Percentiles rank a stretch among this genome's conserved stretches.
These are phyloP conservation scores for Anthostomella pinea DNA, from an alignment of 2,329 filamentous ascomycete species.

Conservation along the genomic window DNA sequence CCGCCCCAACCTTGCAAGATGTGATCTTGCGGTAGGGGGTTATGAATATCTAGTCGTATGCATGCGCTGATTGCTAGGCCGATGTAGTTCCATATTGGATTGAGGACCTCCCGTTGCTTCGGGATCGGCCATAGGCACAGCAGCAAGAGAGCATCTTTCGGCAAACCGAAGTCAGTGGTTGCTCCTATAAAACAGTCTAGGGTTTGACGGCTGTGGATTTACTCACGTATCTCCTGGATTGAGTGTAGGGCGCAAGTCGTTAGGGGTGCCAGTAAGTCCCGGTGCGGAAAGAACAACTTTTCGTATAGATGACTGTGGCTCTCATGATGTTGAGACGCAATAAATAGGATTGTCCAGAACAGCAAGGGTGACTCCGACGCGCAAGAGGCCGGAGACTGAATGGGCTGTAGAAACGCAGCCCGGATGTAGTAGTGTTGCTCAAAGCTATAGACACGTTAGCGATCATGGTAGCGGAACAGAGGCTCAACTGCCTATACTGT, in stretches of 20 bases:
- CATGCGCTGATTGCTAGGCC: conserved; percentile 12
- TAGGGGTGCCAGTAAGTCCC: too few relatives aligned
- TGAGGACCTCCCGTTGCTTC: conserved; percentile 3
- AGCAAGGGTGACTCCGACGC: conserved; percentile 6
- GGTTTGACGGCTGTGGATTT: too few relatives aligned
- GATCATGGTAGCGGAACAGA: too few relatives aligned
- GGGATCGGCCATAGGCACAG: conserved; percentile 10
- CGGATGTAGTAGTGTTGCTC: conserved; percentile 6
- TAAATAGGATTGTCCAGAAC: conserved; percentile 14
- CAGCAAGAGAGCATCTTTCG: conserved; percentile 13
- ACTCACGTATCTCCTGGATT: conserved; percentile 13
- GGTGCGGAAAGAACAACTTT: conserved; percentile 6
- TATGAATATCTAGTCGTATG: conserved; percentile 9
- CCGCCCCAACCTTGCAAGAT: too few relatives aligned
- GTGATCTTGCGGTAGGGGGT: neutral
- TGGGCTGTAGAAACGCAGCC: conserved; percentile 9
- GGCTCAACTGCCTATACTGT: too few relatives aligned
- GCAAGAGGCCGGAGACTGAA: conserved; percentile 5
- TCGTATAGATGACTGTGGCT: conserved; percentile 7
- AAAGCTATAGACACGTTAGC: conserved; percentile 11
- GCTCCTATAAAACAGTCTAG: too few relatives aligned
- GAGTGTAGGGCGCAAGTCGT: conserved; percentile 12
- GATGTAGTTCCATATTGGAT: conserved; percentile 12
- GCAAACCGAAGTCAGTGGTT: too few relatives aligned
- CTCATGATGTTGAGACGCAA: conserved; percentile 8